Conservation (phyloP, 306 rosid species). For the Fragaria ananassa region DNA sequence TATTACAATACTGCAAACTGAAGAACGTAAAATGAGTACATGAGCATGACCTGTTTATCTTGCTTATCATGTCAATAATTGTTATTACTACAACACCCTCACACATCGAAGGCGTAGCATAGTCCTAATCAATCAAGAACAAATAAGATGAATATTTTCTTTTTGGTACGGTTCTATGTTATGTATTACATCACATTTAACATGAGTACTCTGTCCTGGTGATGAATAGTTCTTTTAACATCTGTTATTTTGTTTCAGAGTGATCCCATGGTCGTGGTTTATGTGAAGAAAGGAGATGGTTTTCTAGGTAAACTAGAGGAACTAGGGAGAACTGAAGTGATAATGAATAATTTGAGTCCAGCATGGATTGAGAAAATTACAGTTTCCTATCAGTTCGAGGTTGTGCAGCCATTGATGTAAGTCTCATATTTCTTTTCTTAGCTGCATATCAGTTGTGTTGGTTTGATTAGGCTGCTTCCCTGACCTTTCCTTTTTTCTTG, state of each 20-base stretch:
- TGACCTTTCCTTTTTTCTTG: slow-evolving; percentile 2
- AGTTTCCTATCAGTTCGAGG: slow-evolving; percentile 74
- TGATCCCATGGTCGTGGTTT: slow-evolving; percentile 79
- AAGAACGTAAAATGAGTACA: neutral
- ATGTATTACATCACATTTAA: neutral
- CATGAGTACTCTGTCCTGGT: neutral
- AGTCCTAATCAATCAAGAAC: too few species aligned
- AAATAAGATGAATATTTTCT: neutral
- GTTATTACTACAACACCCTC: neutral
- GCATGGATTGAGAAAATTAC: slow-evolving; percentile 68
- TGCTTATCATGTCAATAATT: neutral
- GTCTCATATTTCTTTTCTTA: slow-evolving; percentile 16
- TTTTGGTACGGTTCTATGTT: neutral
- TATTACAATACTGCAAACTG: neutral
- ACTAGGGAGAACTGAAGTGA: slow-evolving; percentile 81
- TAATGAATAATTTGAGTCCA: slow-evolving; percentile 64
- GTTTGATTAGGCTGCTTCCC: slow-evolving; percentile 3
- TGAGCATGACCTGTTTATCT: neutral
- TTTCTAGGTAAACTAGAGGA: slow-evolving; percentile 44
- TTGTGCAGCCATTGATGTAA: slow-evolving; percentile 70
- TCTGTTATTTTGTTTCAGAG: slow-evolving; percentile 32
- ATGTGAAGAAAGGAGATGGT: slow-evolving; percentile 46
- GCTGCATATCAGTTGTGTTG: neutral
- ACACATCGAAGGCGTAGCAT: neutral
- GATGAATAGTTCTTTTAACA: neutral